These are phyloP conservation scores for Micractinium conductrix DNA, from an alignment of 139 green algal species.

Conservation along the genomic window DNA sequence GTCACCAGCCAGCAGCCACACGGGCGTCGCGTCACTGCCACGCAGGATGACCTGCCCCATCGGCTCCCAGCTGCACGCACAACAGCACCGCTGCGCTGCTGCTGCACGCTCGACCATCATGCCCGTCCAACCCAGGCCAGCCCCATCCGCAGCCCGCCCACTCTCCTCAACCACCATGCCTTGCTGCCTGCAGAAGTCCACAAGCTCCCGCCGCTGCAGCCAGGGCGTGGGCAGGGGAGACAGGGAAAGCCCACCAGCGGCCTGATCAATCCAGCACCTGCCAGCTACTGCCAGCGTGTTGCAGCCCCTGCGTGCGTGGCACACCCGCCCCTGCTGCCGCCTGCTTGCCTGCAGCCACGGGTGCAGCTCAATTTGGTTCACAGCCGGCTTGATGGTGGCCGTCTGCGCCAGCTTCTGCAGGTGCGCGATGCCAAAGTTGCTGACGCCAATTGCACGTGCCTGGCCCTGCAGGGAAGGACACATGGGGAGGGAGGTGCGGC, in stretches of 20 bases:
- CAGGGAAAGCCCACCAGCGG: neutral
- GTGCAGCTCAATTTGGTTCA: conserved; percentile 80
- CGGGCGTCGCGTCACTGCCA: neutral
- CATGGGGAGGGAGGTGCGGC: neutral
- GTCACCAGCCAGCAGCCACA: neutral
- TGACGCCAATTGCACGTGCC: conserved; percentile 68
- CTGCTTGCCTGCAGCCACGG: conserved; percentile 44
- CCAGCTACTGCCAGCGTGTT: neutral
- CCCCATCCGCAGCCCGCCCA: neutral
- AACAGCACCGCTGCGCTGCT: no score
- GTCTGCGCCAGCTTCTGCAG: conserved; percentile 67
- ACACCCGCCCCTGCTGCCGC: neutral
- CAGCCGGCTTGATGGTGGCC: conserved; percentile 55
- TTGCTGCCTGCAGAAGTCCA: conserved; percentile 53
- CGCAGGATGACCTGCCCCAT: neutral
- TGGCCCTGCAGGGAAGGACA: conserved; percentile 31
- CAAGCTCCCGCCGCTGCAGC: conserved; percentile 58
- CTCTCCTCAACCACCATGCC: conserved; percentile 63
- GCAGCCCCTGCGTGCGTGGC: neutral
- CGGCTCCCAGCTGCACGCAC: no score
- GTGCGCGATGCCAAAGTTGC: conserved; percentile 73
- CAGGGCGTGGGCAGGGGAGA: conserved; percentile 42
- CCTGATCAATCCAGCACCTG: neutral
- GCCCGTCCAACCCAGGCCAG: no score
- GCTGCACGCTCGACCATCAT: no score